Conservation (phyloP, 495 filamentous ascomycete genomes). For the Neurospora pannonica region DNA sequence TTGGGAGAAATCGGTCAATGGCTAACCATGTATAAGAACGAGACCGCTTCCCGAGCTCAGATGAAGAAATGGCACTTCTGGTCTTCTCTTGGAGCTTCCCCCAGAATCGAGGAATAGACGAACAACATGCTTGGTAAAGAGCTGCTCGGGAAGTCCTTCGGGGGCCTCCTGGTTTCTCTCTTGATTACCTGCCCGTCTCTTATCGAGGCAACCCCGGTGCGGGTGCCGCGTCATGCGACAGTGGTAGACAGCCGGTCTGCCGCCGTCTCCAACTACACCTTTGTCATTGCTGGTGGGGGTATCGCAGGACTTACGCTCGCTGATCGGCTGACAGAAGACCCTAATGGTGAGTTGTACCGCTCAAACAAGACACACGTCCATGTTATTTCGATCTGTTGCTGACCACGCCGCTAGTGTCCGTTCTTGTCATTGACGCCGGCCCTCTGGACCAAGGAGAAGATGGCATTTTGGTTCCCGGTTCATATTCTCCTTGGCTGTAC, state of each 20-base stretch:
- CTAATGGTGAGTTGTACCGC: conserved; percentile 23
- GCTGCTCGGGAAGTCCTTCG: neutral
- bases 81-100: neutral
- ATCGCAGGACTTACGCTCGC: conserved; percentile 40
- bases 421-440: conserved; percentile 38
- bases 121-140: neutral
- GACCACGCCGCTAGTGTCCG: conserved; percentile 20
- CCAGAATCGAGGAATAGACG: neutral
- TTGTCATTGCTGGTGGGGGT: conserved; percentile 41
- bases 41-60: neutral
- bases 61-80: neutral
- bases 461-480: conserved; percentile 18
- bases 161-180: neutral
- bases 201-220: neutral
- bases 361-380: conserved; percentile 8
- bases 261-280: conserved; percentile 29
- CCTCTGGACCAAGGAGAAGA: conserved; percentile 20
- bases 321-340: conserved; percentile 36
- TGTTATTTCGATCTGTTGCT: conserved; percentile 3
- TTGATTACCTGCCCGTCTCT: neutral
- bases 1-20: neutral
- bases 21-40: neutral
- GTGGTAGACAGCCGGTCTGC: conserved; percentile 9
- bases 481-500: conserved; percentile 17
- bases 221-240: conserved; percentile 16